Percentiles rank a stretch among this genome's conserved stretches.
These are phyloP conservation scores for Neonectria neomacrospora DNA, from an alignment of 2,329 filamentous ascomycete genomes.

Conservation along the genomic window DNA sequence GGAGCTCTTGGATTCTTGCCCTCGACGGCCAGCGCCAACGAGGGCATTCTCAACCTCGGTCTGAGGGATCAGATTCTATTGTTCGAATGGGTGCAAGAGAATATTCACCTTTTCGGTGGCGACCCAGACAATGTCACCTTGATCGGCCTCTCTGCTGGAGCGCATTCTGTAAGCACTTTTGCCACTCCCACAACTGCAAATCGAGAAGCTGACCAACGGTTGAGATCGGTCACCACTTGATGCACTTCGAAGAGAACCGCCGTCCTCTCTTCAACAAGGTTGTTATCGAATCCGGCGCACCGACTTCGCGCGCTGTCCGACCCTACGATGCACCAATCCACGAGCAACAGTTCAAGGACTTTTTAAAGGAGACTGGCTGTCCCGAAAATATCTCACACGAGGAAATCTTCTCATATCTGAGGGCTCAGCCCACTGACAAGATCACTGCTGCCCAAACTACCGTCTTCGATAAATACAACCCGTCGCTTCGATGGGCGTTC, in stretches of 20 bases:
- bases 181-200: fast-evolving
- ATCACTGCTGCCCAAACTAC: constrained; percentile 51
- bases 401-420: constrained; percentile 60
- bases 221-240: constrained; percentile 73
- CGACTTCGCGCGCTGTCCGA: constrained; percentile 64
- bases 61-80: constrained; percentile 62
- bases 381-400: constrained; percentile 27
- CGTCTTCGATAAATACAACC: constrained; percentile 58
- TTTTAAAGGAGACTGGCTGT: constrained; percentile 29
- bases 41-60: constrained; percentile 66
- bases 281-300: constrained; percentile 66
- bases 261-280: constrained; percentile 62
- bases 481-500: constrained; percentile 68
- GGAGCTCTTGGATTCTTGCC: constrained; percentile 69
- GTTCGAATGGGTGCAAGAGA: constrained; percentile 66
- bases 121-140: constrained; percentile 58
- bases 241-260: constrained; percentile 57
- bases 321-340: constrained; percentile 68
- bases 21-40: constrained; percentile 62
- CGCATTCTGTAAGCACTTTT: constrained; percentile 56
- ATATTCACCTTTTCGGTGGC: constrained; percentile 64
- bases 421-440: constrained; percentile 47
- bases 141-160: constrained; percentile 56
- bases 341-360: constrained; percentile 61
- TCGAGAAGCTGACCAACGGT: not conserved